A percentile compares a stretch with the other conserved stretches of the same genome.
phyloP scores from a whole-genome alignment of 345 rosid genomes.

The Limnanthes douglasii region DNA sequence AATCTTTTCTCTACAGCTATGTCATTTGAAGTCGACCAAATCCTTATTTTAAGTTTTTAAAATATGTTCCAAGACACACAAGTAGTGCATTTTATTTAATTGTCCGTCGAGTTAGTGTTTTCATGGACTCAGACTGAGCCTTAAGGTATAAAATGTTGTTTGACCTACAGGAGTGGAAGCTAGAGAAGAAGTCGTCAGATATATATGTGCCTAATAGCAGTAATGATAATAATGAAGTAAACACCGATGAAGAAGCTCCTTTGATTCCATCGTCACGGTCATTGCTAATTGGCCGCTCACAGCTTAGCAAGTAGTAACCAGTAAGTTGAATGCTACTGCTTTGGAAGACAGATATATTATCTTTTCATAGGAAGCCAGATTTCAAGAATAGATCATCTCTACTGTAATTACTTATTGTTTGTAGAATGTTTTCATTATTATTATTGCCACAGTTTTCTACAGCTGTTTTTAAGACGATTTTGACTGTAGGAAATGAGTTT shows the following conservation, averaged over 20 bases:
- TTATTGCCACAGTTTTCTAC: too few species aligned
- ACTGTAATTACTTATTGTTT: not conserved
- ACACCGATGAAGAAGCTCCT: constrained; percentile 72
- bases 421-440: too few species aligned
- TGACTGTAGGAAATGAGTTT: too few species aligned
- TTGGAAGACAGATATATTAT: too few species aligned
- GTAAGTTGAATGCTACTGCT: too few species aligned
- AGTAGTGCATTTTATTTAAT: too few species aligned
- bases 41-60: too few species aligned
- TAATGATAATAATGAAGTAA: constrained; percentile 22
- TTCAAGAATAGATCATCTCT: not conserved
- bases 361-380: not conserved
- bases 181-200: constrained; percentile 93
- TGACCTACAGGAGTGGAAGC: constrained; percentile 58
- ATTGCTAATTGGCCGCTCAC: constrained; percentile 74
- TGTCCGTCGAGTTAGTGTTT: too few species aligned
- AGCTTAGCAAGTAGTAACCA: constrained; percentile 43
- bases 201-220: constrained; percentile 31
- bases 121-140: too few species aligned
- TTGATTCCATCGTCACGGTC: constrained; percentile 55
- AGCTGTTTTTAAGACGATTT: too few species aligned
- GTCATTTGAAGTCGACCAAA: too few species aligned
- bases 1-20: constrained; percentile 8
- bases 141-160: too few species aligned
- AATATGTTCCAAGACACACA: constrained; percentile 5